Evolutionary conservation across 805 yeast genomes (phyloP), one percentile per base, ranked within the genome.

Genomic region (Candida hispaniensis): DNA sequence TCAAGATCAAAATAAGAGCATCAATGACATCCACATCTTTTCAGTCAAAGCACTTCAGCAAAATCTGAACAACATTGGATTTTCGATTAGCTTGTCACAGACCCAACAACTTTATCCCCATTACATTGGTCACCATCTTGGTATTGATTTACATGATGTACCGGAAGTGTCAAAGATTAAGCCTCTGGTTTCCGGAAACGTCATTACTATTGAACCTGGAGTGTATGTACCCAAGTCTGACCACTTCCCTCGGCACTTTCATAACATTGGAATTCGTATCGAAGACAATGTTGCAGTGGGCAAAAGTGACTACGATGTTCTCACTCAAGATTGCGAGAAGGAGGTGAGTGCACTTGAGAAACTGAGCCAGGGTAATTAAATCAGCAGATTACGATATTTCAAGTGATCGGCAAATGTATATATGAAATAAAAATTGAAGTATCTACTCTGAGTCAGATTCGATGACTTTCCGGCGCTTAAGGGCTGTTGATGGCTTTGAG

Each of bases 131-230:
- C 99, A 91, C 55, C 85, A 91, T 50, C 62, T 91, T 22, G 99
- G 99, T 0, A 60, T 91, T 20, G 98, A 86, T 49, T 79, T 86
- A 15, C 61, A 58, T 42, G 63, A 58, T 36, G 36, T 52, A 23
- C 30, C 40, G 23, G 41, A 52, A 12, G 40, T 44, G 23, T 68
- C 88, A 3, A 65, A 83, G 43, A 61, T 60, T 38, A 63, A 66
- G 14, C 59, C 60, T 18, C 53, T 91, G 29, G 58, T 57, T 28
- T 61, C 63, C 13, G 86, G 86, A 14, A 93, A 83, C 52, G 96
- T 88, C 4, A 64, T 91, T 30, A 91, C 99, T 2, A 73, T 93
- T 14, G 99, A 93, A 54, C 98, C 98, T 0, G 99, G 98, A 16
- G 67, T 91, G 17, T 91, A 91, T 53, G 70, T 93, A 26, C 97